phyloP scores from a whole-genome alignment of 2,329 filamentous ascomycete species.

The Rachicladosporium sp. region DNA sequence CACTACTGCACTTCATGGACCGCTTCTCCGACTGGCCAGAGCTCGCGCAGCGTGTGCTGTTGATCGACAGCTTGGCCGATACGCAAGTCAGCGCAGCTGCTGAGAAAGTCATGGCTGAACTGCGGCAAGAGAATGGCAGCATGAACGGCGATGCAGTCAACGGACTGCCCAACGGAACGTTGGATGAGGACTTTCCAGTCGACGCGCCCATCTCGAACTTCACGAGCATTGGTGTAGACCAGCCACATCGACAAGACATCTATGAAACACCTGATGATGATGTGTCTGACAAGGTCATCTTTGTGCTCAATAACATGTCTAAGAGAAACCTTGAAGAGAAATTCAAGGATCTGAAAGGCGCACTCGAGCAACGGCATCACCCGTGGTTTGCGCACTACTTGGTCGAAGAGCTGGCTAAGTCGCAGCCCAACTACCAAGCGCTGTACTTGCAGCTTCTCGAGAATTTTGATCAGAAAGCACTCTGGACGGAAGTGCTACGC shows the following conservation, averaged over 20 bases:
- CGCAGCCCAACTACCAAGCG: slow-evolving; percentile 92
- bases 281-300: slow-evolving; percentile 84
- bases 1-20: slow-evolving; percentile 73
- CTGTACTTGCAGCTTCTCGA: slow-evolving; percentile 84
- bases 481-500: slow-evolving; percentile 82
- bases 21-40: slow-evolving; percentile 90
- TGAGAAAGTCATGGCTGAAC: slow-evolving; percentile 18
- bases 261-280: slow-evolving; percentile 78
- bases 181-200: slow-evolving; percentile 47
- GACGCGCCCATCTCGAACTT: slow-evolving; percentile 62
- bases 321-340: slow-evolving; percentile 77
- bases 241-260: slow-evolving; percentile 47
- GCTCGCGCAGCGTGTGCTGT: slow-evolving; percentile 74
- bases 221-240: slow-evolving; percentile 63
- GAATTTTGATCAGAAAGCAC: slow-evolving; percentile 61
- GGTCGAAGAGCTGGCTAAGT: slow-evolving; percentile 89
- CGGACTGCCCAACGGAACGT: slow-evolving; percentile 59
- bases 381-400: slow-evolving; percentile 96
- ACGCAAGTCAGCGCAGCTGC: slow-evolving; percentile 45
- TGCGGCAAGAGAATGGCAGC: slow-evolving; percentile 15
- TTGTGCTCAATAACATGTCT: slow-evolving; percentile 93
- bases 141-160: slow-evolving; percentile 21
- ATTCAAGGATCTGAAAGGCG: slow-evolving; percentile 65
- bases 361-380: slow-evolving; percentile 68
- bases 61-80: slow-evolving; percentile 68